Evolutionary conservation across 495 filamentous ascomycete genomes (phyloP), one percentile per base, ranked within the genome.

Genomic region (Tuber indicum): DNA sequence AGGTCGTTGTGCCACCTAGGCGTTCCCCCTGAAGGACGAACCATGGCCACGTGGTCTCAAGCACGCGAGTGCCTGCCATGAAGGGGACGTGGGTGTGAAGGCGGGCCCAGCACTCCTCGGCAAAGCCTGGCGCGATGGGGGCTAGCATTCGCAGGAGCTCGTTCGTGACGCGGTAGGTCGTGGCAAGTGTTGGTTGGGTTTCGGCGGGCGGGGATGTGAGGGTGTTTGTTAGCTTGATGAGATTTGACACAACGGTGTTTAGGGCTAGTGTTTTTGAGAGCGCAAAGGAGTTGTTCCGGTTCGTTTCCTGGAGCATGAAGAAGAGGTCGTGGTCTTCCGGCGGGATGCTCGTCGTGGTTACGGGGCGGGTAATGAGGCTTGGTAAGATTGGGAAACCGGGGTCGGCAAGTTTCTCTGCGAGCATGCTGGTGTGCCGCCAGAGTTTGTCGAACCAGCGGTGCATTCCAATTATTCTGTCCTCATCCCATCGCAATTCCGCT

Each of bases 401-500:
- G 7, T 66, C 71, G 26, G 77, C 62, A 9, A 76, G 69, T 74
- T 76, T 75, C 14, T 47, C 41, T 26, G 71, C 74, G 17, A 69
- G 62, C 32, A 42, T 16, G 71, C 16, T 46, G 36, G 17, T 72
- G 17, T 43, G 71, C 7, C 71, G 71, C 80, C 79, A 82, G 43
- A 82, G 83, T 47, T 91, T 88, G 2, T 86, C 84, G 62, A 97
- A 86, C 93, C 94, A 97, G 43, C 94, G 87, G 66, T 91, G 90
- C 14, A 97, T 88, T 7, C 94, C 94, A 14, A 90, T 86, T 76
- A 97, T 94, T 84, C 91, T 92, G n/a, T 87, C 85, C 75, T 92
- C 92, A 75, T 97, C 92, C 94, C 94, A 97, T 81, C 95, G 92
- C 0, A 97, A 86, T 0, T 95, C 88, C 74, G 96, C 94, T 77